These are phyloP conservation scores for Annulohypoxylon nitens DNA, from an alignment of 495 filamentous ascomycete genomes.

Conservation along the genomic window DNA sequence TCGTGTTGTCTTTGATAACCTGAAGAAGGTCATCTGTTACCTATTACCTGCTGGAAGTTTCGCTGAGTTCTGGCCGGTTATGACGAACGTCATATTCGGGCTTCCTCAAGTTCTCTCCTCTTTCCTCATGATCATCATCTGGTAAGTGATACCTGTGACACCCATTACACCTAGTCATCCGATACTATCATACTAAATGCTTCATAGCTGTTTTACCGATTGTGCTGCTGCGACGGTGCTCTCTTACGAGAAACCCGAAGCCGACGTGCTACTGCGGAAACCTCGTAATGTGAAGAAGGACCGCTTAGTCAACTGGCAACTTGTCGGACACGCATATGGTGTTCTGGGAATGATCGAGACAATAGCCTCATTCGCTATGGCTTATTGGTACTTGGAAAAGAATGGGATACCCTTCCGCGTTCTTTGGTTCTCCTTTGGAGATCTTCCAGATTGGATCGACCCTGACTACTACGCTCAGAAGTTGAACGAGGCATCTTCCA, in stretches of 20 bases:
- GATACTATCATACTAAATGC: slow-evolving; percentile 8
- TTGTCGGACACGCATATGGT: slow-evolving; percentile 73
- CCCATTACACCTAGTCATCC: too few relatives aligned
- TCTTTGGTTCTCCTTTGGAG: slow-evolving; percentile 72
- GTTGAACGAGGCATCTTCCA: slow-evolving; percentile 70
- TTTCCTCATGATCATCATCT: slow-evolving; percentile 78
- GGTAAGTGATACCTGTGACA: slow-evolving; percentile 38
- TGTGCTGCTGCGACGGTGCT: slow-evolving; percentile 73
- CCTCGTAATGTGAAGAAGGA: slow-evolving; percentile 72
- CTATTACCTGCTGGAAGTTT: slow-evolving; percentile 76
- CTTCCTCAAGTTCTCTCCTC: slow-evolving; percentile 74
- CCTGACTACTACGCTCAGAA: slow-evolving; percentile 60
- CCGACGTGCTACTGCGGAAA: slow-evolving; percentile 71
- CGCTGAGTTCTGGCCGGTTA: slow-evolving; percentile 78
- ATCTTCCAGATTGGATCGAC: slow-evolving; percentile 59
- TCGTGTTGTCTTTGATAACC: slow-evolving; percentile 76
- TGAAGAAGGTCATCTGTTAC: slow-evolving; percentile 79
- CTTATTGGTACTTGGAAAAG: slow-evolving; percentile 73
- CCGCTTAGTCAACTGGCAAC: slow-evolving; percentile 73
- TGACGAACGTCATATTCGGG: slow-evolving; percentile 76
- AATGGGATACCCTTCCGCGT: slow-evolving; percentile 68
- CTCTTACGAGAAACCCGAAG: slow-evolving; percentile 79
- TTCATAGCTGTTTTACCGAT: slow-evolving; percentile 74
- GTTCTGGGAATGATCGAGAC: slow-evolving; percentile 73
- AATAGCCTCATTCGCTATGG: slow-evolving; percentile 71